These are phyloP conservation scores for Scutellaria baicalensis DNA, from an alignment of 257 asterid species.

Conservation along the genomic window DNA sequence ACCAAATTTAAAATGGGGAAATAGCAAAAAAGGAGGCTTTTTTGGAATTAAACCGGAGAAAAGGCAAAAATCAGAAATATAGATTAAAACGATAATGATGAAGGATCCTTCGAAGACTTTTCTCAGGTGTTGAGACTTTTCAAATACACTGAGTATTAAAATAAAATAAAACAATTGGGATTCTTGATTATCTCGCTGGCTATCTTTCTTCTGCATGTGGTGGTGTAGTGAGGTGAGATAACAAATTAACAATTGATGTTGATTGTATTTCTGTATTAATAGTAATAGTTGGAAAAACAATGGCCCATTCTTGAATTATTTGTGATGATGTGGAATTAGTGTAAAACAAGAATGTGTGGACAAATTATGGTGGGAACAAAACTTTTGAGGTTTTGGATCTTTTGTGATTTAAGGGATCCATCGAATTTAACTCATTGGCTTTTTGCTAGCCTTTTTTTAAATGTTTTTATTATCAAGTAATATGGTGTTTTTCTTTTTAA, in stretches of 20 bases:
- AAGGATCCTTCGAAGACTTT: constrained; percentile 11
- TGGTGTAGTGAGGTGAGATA: neutral
- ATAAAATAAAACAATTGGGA: neutral
- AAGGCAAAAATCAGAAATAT: too few relatives aligned
- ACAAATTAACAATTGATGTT: neutral
- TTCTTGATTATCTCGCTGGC: constrained; percentile 10
- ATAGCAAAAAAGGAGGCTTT: neutral
- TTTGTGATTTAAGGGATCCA: neutral
- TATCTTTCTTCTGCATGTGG: constrained; percentile 18
- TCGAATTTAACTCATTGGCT: neutral
- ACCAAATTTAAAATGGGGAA: neutral
- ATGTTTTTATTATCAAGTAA: neutral
- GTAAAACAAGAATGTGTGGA: constrained; percentile 18
- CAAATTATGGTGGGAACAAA: constrained; percentile 15
- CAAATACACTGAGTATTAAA: neutral
- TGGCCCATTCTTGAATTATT: neutral
- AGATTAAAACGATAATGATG: neutral
- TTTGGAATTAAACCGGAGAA: neutral
- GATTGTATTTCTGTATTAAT: neutral
- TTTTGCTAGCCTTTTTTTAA: neutral
- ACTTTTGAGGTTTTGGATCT: neutral
- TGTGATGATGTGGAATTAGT: constrained; percentile 13
- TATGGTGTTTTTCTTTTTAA: too few relatives aligned
- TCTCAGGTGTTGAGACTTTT: constrained; percentile 21
- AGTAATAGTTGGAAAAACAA: neutral